Evolutionary conservation across 2,329 filamentous ascomycete species (phyloP), one percentile per base, ranked within the genome.

Genomic region (Knufia petricola): DNA sequence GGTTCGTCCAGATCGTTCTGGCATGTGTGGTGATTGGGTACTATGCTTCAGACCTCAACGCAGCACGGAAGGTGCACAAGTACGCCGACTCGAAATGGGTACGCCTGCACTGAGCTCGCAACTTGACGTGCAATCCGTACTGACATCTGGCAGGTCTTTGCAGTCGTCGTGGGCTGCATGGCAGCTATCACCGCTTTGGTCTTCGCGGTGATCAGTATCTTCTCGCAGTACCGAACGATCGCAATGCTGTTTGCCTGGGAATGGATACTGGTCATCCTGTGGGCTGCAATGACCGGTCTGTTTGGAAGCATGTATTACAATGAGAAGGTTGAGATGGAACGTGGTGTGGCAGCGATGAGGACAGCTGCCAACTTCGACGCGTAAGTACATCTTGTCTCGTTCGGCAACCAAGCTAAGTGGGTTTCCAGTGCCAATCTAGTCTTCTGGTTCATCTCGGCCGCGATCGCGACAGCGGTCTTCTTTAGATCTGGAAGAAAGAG

Each of bases 291-390:
- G 4, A 94, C 94, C 63, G 88, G 87, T 15, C 70, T 92, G 52
- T 95, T 95, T 63, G 88, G 82, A 47, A 80, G 76, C 58, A 79
- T 90, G 73, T 95, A 83, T 71, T 84, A 94, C 61, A 66, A 77
- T 47, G 81, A 81, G 59, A 64, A 87, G 50, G 64, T 81, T 0
- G 72, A 84, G 62, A 81, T 80, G 12, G 75, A 85, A 61, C 58
- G 59, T 34, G 80, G 75, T 43, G 75, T 90, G 50, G 69, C 72
- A 56, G 76, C 85, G 49, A 94, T 95, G 87, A 87, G 88, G 69
- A 81, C 82, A 61, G 85, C 87, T 3, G 85, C 92, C 13, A 94
- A 86, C 85, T 74, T 94, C 39, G 84, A 90, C 64, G 65, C 94
- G 40, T 45, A 39, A 28, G 30, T 45, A 9, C 13, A n/a, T 7